These are phyloP conservation scores for Aurantiochytrium sp. DNA, from an alignment of 108 stramenopile species.

Conservation along the genomic window DNA sequence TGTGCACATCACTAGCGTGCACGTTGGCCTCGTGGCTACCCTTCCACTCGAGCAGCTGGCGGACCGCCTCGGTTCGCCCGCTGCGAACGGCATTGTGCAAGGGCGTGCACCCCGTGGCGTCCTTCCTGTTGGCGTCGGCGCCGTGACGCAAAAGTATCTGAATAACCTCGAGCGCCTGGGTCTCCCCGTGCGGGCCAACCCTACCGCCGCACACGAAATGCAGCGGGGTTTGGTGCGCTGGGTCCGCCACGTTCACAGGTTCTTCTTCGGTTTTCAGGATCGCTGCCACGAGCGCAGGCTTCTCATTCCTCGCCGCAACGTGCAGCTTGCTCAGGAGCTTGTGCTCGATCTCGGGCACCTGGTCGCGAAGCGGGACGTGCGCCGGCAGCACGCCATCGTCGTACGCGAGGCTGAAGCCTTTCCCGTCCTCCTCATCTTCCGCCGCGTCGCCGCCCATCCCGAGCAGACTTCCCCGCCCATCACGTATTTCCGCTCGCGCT, in stretches of 20 bases:
- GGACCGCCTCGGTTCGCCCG: not conserved
- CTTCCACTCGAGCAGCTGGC: not conserved
- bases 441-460: not conserved
- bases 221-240: not conserved
- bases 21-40: not conserved
- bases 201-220: not conserved
- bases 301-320: not conserved
- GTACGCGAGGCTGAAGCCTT: not conserved
- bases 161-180: not conserved
- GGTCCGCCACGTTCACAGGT: not conserved
- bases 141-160: not conserved
- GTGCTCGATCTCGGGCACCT: not conserved
- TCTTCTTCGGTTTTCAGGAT: not conserved
- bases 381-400: constrained; percentile 21
- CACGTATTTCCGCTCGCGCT: too few relatives aligned
- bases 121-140: not conserved
- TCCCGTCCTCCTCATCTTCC: not conserved
- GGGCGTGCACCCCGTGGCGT: not conserved
- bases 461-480: not conserved
- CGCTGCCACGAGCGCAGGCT: not conserved
- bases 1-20: not conserved
- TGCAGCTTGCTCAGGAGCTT: not conserved
- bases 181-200: not conserved
- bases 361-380: not conserved
- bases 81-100: constrained; percentile 17